These are phyloP conservation scores for Tolypocladium tropicale DNA, from an alignment of 2,329 filamentous ascomycete genomes.

Conservation along the genomic window DNA sequence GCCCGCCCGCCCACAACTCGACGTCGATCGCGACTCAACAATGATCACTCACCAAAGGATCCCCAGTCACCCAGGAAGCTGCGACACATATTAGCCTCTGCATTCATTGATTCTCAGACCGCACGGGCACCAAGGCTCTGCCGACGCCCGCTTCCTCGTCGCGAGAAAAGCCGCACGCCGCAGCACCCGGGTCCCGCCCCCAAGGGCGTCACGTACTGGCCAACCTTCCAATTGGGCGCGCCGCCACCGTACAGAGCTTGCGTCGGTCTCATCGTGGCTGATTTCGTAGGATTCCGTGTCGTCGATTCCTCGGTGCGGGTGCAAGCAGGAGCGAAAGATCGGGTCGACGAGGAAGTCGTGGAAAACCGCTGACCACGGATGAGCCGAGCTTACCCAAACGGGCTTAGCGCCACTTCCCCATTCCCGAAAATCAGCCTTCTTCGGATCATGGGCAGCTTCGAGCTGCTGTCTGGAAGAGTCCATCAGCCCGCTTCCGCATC, in stretches of 20 bases:
- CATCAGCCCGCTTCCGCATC: background rate
- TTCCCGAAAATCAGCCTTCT: constrained; percentile 12
- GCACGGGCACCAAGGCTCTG: background rate
- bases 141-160: background rate
- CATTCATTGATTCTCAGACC: background rate
- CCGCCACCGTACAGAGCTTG: constrained; percentile 24
- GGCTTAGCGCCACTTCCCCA: constrained; percentile 16
- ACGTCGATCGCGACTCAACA: background rate
- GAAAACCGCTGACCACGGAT: constrained; percentile 13
- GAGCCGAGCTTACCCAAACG: constrained; percentile 24
- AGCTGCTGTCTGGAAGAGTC: background rate
- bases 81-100: constrained; percentile 15
- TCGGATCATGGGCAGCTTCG: background rate
- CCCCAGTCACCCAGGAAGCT: constrained; percentile 72
- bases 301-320: constrained; percentile 13
- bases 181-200: constrained; percentile 3
- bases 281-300: constrained; percentile 12
- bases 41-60: constrained; percentile 53
- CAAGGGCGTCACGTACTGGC: constrained; percentile 22
- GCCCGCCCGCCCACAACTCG: background rate
- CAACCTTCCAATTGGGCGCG: constrained; percentile 19
- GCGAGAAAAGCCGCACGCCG: constrained; percentile 22
- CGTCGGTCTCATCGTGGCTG: constrained; percentile 30
- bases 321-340: constrained; percentile 12
- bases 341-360: constrained; percentile 12